Base-by-base conservation (phyloP, 208 protist species). In the Eutreptiella sp. region DNA sequence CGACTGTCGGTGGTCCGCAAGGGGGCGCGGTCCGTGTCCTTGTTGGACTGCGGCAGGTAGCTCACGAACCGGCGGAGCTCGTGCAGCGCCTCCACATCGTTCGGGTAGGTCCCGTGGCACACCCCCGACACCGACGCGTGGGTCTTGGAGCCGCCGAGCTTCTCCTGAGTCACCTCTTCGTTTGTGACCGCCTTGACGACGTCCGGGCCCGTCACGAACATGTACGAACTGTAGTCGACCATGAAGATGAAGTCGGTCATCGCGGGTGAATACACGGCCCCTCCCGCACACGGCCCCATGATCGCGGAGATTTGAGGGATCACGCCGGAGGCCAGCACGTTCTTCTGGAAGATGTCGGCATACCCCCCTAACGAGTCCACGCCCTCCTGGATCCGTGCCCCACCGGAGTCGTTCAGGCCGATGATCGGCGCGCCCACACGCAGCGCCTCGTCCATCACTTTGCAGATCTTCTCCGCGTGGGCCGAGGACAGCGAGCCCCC, bases 161-260 rank as follows among this genome's bases (percentile, higher is more conserved):
- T 85, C 33, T 94, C 88, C 64, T 89, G 76, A 0, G 87, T 92
- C 7, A 89, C 79, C 5, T 72, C 50, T 63, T 94, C 81, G 46
- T 90, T 83, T 11, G 91, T 94, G 4, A 97, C 94, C 0, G 88
- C 86, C 60, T 96, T 94, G 24, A 97, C 93, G 19, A 97, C 90
- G 32, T 96, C 90, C 39, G 94, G 94, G 24, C 93, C 94, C 9
- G 93, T 97, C 16, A 98, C 89, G 65, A 97, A 98, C 73, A 98
- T 84, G 76, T 96, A 94, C 24, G 87, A 92, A n/a, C 86, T 92
- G 53, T 93, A 65, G 27, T 88, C 62, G 14, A 97, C 92, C 94
- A 98, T 98, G 64, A 98, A 94, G 23, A 77, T 92, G 63, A 95
- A 97, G 78, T 98, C 94, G 33, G 94, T 97, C 58, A 98, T 79